Base-by-base conservation (phyloP, 2,329 filamentous ascomycete species). In the Arthrobotrys musiformis region DNA sequence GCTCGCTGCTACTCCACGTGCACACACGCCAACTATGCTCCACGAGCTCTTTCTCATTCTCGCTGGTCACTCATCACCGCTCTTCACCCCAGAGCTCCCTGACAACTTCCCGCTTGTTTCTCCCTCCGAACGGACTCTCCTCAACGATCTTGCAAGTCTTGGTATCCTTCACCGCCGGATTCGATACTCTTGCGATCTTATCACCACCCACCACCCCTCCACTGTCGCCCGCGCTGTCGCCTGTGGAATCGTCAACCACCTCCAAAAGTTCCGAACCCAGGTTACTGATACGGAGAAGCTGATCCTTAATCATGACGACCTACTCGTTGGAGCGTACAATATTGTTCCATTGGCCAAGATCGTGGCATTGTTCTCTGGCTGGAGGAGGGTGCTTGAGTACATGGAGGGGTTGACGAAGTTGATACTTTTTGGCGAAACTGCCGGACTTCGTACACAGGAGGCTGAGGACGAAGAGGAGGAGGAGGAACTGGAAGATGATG, bases 21-120 rank as follows among this genome's bases (percentile, higher is more conserved):
- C 19, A 24, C 50, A n/a, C 52, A 19, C 46, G 13, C 22, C 42
- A 74, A 79, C 22, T 80, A 99, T 99, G 95, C 92, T 99, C 84
- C 95, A 98, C 89, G 95, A 99, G 87, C 93, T 99, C 86, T 90
- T 98, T 84, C 91, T 99, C 84, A 94, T 94, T 84, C 90, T 98
- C 84, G 96, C 94, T 81, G 94, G 95, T 80, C 93, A 98, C 85
- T 91, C 92, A 79, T 97, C 94, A 79, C 91, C 93, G 80, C 89
- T 98, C 82, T 92, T 97, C 85, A 88, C 88, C 83, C 82, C 85
- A 80, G 83, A 86, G 28, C 76, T 80, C n/a, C 79, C 84, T 81
- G 82, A 84, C 81, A 84, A 86, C 81, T 86, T 85, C 79, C 83
- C 85, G 82, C 84, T 84, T 81, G 83, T 86, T 81, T 84, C 81